Base-by-base conservation (phyloP, 2,329 filamentous ascomycete species). In the Beauveria sp. region DNA sequence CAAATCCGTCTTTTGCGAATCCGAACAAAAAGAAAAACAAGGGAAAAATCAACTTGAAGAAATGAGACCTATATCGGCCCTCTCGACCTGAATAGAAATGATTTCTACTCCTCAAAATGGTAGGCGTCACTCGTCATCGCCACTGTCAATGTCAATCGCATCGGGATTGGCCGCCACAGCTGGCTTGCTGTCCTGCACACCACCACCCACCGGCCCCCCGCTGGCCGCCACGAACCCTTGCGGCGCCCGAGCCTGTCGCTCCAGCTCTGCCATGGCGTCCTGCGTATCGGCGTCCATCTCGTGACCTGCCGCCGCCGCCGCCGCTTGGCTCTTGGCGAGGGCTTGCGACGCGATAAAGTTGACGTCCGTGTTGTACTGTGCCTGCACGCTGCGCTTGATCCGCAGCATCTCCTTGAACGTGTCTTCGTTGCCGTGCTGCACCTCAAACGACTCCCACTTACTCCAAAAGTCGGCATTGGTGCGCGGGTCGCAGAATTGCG, bases 351-450 rank as follows among this genome's bases (percentile, higher is more conserved):
- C 95, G 74, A 99, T 97, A 71, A 97, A 99, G 73, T 93, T 96
- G 79, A 99, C 93, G 71, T 99, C 95, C 50, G 96, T 99, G 71
- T 98, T 98, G 81, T 96, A 99, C 77, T 97, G 91, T 58, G 95
- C 93, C 75, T 97, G 92, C 14, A 99, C 95, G 74, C 91, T 96
- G 72, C 95, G 83, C 81, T 98, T 99, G 80, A 99, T 92, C 34
- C 95, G 88, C 65, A 98, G 81, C 95, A 99, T 99, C 73, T 99
- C 95, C 79, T 96, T 97, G 82, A 96, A 99, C 0, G 96, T 99
- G 73, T 99, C 95, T 74, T 99, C 96, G 76, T 99, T 99, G 66
- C 95, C 95, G 71, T 99, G 95, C 73, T 96, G 90, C 24, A 98
- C 92, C 75, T 99, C 96, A 74, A 99, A 99, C 60, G 87, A 83